A percentile compares a stretch with the other conserved stretches of the same genome.
Evolutionary conservation across 106 monocot genomes (phyloP).

Genomic region (Apostasia ramifera): DNA sequence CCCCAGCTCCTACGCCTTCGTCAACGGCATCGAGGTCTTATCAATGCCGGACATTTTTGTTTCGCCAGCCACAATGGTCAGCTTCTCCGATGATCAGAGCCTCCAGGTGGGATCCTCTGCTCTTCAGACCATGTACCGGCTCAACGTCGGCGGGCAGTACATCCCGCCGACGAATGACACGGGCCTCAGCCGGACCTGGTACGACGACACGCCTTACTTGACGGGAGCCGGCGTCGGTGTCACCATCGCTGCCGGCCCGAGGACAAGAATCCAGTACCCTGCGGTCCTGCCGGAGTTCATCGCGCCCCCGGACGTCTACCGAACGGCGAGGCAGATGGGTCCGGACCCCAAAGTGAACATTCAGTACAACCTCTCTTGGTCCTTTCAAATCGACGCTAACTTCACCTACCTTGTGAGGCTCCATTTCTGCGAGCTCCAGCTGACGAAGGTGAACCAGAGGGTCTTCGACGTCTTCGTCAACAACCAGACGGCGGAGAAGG

Average conservation of each 20-base stretch:
- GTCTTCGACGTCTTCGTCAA: slow-evolving; percentile 75
- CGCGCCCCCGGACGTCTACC: slow-evolving; percentile 60
- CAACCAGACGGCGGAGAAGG: slow-evolving; percentile 68
- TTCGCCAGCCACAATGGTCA: slow-evolving; percentile 23
- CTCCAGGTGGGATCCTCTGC: slow-evolving; percentile 18
- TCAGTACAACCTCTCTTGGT: slow-evolving; percentile 86
- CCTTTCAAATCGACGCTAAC: slow-evolving; percentile 60
- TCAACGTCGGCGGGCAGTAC: slow-evolving; percentile 50
- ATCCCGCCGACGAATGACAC: slow-evolving; percentile 18
- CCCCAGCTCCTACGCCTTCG: slow-evolving; percentile 58
- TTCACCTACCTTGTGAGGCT: slow-evolving; percentile 84
- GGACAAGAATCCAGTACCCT: slow-evolving; percentile 29
- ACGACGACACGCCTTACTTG: slow-evolving; percentile 17
- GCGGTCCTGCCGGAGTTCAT: slow-evolving; percentile 14
- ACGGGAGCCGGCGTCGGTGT: slow-evolving; percentile 7
- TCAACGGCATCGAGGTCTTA: slow-evolving; percentile 88
- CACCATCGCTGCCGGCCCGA: neutral
- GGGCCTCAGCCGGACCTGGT: slow-evolving; percentile 17
- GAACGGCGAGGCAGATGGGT: slow-evolving; percentile 68
- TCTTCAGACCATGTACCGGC: slow-evolving; percentile 62
- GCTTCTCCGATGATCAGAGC: slow-evolving; percentile 25
- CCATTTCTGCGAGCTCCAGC: slow-evolving; percentile 76
- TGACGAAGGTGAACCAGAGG: slow-evolving; percentile 59
- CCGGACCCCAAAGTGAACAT: slow-evolving; percentile 56
- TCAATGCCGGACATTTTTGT: slow-evolving; percentile 66